Evolutionary conservation across 2,329 filamentous ascomycete genomes (phyloP), one percentile per base, ranked within the genome.

Genomic region (Hypoxylon sp.): DNA sequence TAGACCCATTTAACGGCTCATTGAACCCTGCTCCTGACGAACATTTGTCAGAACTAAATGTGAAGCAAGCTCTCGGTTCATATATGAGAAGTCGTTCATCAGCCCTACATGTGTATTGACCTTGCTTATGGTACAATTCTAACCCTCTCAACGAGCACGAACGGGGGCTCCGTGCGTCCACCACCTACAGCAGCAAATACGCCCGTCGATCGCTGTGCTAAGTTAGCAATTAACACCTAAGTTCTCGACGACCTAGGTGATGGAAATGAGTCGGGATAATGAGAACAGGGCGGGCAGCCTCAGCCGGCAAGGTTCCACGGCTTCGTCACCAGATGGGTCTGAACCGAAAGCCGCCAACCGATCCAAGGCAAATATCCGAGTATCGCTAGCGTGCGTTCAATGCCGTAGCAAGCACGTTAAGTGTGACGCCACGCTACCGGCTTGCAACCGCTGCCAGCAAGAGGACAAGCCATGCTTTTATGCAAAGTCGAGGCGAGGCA

Each of bases 401-500:
- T 87, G 84, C 63, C 81, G 80, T 24, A 78, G 79, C 65, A 86
- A 83, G 74, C 86, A 88, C 75, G 76, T 84, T 33, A 84, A 83
- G 77, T 86, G 83, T 70, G 84, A 84, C 68, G 83, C 80, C 39
- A 79, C 77, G 48, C 78, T 77, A 62, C 84, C 84, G 29, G 73
- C 73, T 17, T 85, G 83, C 63, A 77, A 73, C 58, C 81, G 83
- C 24, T 85, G 84, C 70, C 72, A 74, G 39, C 73, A 76, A 19
- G 79, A 81, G 48, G 80, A 79, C 26, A 83, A 83, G 63, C 76
- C 81, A 29, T 86, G 84, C 62, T 80, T 79, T 63, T 86, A 86
- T 74, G 79, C 82, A 19, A 82, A 82, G 68, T 86, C 84, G 11
- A 79, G 84, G 37, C 78, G 84, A 71, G 84, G 84, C 11, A 81